These are phyloP conservation scores for Hypoxylon rickii DNA, from an alignment of 495 filamentous ascomycete genomes.

Conservation along the genomic window DNA sequence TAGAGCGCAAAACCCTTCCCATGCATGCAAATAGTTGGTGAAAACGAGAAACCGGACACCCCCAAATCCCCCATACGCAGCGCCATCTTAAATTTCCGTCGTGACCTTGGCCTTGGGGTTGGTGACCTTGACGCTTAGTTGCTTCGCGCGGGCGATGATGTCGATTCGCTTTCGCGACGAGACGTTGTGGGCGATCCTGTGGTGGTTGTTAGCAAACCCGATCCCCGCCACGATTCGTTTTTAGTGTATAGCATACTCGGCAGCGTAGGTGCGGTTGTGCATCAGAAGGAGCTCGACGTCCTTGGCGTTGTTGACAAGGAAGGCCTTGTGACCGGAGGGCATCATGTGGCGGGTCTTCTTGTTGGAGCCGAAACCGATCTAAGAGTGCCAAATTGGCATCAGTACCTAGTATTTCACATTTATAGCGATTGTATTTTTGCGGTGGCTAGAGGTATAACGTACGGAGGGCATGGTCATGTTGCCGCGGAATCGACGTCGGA, in stretches of 20 bases:
- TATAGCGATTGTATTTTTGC: not conserved
- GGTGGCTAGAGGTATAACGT: slow-evolving; percentile 50
- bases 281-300: slow-evolving; percentile 98
- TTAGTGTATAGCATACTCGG: slow-evolving; percentile 75
- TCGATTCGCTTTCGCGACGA: slow-evolving; percentile 98
- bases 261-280: slow-evolving; percentile 99
- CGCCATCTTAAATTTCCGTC: slow-evolving; percentile 78
- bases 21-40: slow-evolving; percentile 43
- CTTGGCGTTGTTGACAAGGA: slow-evolving; percentile 93
- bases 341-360: slow-evolving; percentile 98
- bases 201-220: slow-evolving; percentile 25
- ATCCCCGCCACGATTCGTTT: slow-evolving; percentile 65
- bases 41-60: slow-evolving; percentile 43
- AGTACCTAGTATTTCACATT: slow-evolving; percentile 10
- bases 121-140: slow-evolving; percentile 98
- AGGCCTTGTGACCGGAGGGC: slow-evolving; percentile 99
- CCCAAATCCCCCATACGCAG: slow-evolving; percentile 31
- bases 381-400: slow-evolving; percentile 21
- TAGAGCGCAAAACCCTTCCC: slow-evolving; percentile 43
- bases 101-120: slow-evolving; percentile 98
- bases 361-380: slow-evolving; percentile 99
- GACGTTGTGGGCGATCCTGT: slow-evolving; percentile 93
- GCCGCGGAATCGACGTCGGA: slow-evolving; percentile 63
- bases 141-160: slow-evolving; percentile 94
- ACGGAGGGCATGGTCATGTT: slow-evolving; percentile 97